These are phyloP conservation scores for Kuraishia ogatae DNA, from an alignment of 805 yeast genomes.

Conservation along the genomic window DNA sequence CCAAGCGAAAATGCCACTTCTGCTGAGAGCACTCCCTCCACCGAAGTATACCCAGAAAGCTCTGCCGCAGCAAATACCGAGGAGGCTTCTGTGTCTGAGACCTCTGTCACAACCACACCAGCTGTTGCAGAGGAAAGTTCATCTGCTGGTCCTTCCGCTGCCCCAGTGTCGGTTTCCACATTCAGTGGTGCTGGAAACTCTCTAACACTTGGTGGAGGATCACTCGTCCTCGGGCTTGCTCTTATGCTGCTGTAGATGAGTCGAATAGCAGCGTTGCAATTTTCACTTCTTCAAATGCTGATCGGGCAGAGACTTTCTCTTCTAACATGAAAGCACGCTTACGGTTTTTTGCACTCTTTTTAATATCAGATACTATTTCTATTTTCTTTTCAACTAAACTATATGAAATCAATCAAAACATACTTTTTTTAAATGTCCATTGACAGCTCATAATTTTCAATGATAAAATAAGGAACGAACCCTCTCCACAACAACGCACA, in stretches of 20 bases:
- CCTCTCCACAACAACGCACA: no score
- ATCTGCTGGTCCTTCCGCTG: not conserved
- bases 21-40: slow-evolving; percentile 5
- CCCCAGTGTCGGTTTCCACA: slow-evolving; percentile 3
- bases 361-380: not conserved
- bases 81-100: slow-evolving; percentile 6
- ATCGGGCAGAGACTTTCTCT: not conserved
- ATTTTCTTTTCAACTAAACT: not conserved
- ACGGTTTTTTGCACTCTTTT: not conserved
- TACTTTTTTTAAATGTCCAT: no score
- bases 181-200: slow-evolving; percentile 8
- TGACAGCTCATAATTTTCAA: no score
- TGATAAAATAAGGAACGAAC: no score
- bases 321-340: not conserved
- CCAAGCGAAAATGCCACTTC: no score
- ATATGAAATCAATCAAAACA: not conserved
- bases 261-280: not conserved
- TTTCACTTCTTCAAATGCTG: not conserved
- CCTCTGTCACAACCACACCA: slow-evolving; percentile 6
- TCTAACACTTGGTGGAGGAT: slow-evolving; percentile 12
- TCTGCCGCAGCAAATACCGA: not conserved
- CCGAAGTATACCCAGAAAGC: slow-evolving; percentile 6
- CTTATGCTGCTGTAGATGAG: slow-evolving; percentile 11
- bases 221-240: slow-evolving; percentile 11
- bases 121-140: slow-evolving; percentile 2